Evolutionary conservation across 768 basidiomycete genomes (phyloP), one percentile per base, ranked within the genome.

Genomic region (Coprinellus micaceus): DNA sequence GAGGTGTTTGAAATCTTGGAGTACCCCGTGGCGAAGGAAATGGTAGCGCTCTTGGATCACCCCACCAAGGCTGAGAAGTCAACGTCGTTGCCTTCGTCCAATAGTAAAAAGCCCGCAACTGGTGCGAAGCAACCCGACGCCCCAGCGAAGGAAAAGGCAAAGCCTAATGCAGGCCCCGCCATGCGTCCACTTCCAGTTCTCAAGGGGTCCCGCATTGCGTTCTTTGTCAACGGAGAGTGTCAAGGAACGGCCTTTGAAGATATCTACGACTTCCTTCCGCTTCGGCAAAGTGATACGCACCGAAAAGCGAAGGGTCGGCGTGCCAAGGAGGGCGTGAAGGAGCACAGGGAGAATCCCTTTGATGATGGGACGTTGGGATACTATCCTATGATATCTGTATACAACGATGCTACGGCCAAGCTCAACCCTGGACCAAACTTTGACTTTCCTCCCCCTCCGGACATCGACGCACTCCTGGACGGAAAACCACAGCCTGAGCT

Each of bases 361-460:
- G 94, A 99, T 68, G 97, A 99, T 68, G 97, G 96, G 19, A 86
- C 89, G 19, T 74, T 97, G 5, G 97, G 97, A 1, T 99, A 99
- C 71, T 98, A 94, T 68, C 94, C 96, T 0, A 87, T 98, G 74
- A 83, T 97, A 60, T 96, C 93, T 3, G 77, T 96, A 36, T 99
- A 93, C 76, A 95, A 94, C 64, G 87, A 88, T 58, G 96, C 92
- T 0, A 82, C 84, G 57, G 88, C 94, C 12, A 79, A 70, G 46
- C 77, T 96, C 56, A 98, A 99, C 66, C 84, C 94, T 17, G 97
- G 97, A 0, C 97, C 97, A 0, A 69, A 86, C 58, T 98, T 95
- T 63, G 81, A 82, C 7, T 90, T 80, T 63, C 82, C 89, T 1
- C 94, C 94, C 2, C 91, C 91, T 1, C 71, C 77, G 7, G 87